Evolutionary conservation across 1,139 yeast species (phyloP).

Genomic region (Meyerozyma sp.): DNA sequence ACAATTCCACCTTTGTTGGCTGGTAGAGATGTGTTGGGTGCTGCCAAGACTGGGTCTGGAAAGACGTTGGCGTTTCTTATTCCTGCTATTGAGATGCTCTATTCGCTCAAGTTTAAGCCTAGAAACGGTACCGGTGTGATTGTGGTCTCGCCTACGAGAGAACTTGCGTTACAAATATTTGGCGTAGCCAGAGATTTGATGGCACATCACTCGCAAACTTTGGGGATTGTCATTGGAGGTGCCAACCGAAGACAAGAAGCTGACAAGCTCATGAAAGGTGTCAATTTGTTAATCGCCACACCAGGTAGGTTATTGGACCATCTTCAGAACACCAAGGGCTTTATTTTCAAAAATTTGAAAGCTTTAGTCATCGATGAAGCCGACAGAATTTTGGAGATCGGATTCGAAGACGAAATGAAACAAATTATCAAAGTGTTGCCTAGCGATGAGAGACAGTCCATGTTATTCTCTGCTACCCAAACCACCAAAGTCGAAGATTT

Average conservation of each 20-base stretch:
- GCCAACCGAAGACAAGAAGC: slow-evolving; percentile 97
- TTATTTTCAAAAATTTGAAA: slow-evolving; percentile 88
- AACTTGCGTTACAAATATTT: slow-evolving; percentile 90
- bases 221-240: slow-evolving; percentile 97
- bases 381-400: slow-evolving; percentile 92
- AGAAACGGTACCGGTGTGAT: slow-evolving; percentile 90
- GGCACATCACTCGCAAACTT: slow-evolving; percentile 89
- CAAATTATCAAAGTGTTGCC: slow-evolving; percentile 94
- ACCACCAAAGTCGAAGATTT: slow-evolving; percentile 97
- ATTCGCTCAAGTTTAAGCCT: slow-evolving; percentile 85
- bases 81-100: slow-evolving; percentile 90
- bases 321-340: slow-evolving; percentile 90
- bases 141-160: slow-evolving; percentile 85
- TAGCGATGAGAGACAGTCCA: slow-evolving; percentile 88
- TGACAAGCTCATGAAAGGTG: slow-evolving; percentile 89
- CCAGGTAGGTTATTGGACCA: slow-evolving; percentile 97
- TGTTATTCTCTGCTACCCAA: slow-evolving; percentile 97
- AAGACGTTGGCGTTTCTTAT: slow-evolving; percentile 91
- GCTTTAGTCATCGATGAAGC: slow-evolving; percentile 96
- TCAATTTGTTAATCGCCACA: slow-evolving; percentile 87
- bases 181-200: slow-evolving; percentile 94
- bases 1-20: slow-evolving; percentile 94
- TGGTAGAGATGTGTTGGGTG: slow-evolving; percentile 93
- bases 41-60: slow-evolving; percentile 98
- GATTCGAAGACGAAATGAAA: slow-evolving; percentile 97